Evolutionary conservation across 768 basidiomycete genomes (phyloP).

Genomic region (Clitopilus passeckerianus): DNA sequence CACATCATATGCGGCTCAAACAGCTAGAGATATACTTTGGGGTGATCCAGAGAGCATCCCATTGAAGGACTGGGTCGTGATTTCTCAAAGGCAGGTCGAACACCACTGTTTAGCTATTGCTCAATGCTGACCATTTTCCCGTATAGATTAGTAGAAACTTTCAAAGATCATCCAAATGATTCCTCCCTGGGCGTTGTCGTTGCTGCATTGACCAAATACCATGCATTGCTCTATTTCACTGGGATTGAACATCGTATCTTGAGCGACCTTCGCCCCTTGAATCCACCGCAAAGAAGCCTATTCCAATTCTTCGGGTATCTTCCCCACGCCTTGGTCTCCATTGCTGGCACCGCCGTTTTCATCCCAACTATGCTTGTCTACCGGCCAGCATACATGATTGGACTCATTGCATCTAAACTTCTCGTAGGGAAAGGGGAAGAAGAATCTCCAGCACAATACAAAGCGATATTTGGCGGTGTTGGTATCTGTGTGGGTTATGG

Average conservation of each 20-base stretch:
- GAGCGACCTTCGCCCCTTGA: slow-evolving; percentile 14
- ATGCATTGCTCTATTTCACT: slow-evolving; percentile 26
- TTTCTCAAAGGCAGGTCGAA: slow-evolving; percentile 50
- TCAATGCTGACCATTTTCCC: neutral
- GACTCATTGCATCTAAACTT: slow-evolving; percentile 33
- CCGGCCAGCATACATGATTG: slow-evolving; percentile 54
- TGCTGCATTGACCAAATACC: slow-evolving; percentile 44
- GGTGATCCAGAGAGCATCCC: slow-evolving; percentile 38
- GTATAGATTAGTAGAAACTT: slow-evolving; percentile 17
- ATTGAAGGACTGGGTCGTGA: slow-evolving; percentile 44
- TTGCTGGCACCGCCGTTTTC: slow-evolving; percentile 23
- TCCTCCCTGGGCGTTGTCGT: slow-evolving; percentile 22
- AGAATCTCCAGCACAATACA: slow-evolving; percentile 69
- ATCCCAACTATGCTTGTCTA: slow-evolving; percentile 44
- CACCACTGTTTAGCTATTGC: neutral
- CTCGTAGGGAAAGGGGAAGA: slow-evolving; percentile 48
- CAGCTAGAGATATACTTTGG: slow-evolving; percentile 57
- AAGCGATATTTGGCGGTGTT: slow-evolving; percentile 53
- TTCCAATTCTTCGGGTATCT: slow-evolving; percentile 29
- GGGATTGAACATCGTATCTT: slow-evolving; percentile 28
- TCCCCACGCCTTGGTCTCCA: slow-evolving; percentile 26
- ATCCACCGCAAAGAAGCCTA: too few species aligned
- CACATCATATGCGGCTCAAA: slow-evolving; percentile 50
- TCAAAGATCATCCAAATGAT: slow-evolving; percentile 5
- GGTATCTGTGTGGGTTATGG: slow-evolving; percentile 27